Percentiles rank a stretch among this genome's conserved stretches.
These are phyloP conservation scores for Strigomonas galati DNA, from an alignment of 208 protist species.

Conservation along the genomic window DNA sequence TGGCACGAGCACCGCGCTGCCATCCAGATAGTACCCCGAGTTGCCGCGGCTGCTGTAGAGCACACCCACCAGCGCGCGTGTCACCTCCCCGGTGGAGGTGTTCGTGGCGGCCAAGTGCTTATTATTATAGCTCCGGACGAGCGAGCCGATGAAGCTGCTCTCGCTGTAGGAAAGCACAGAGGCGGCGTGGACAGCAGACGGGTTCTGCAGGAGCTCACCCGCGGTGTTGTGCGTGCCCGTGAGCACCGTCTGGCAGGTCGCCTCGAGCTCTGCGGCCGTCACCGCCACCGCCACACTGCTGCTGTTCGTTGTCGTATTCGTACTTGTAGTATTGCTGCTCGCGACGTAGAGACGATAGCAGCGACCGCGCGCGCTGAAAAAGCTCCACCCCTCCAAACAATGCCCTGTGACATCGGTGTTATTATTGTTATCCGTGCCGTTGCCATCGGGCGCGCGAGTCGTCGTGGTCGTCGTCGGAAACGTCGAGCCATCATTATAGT, in stretches of 20 bases:
- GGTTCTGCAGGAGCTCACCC: slow-evolving; percentile 19
- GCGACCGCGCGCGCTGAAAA: slow-evolving; percentile 14
- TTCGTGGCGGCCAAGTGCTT: no score
- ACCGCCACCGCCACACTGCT: slow-evolving; percentile 18
- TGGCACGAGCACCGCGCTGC: slow-evolving; percentile 22
- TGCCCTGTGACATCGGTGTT: slow-evolving; percentile 8
- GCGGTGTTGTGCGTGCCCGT: not conserved
- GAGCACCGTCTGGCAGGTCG: slow-evolving; percentile 33
- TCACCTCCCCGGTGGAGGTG: not conserved
- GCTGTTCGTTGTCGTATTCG: not conserved
- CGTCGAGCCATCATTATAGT: slow-evolving; percentile 61
- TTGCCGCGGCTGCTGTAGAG: slow-evolving; percentile 45
- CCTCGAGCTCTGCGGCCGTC: slow-evolving; percentile 39
- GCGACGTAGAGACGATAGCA: slow-evolving; percentile 37
- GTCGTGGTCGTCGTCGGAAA: slow-evolving; percentile 23
- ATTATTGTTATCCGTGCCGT: not conserved
- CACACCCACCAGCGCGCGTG: slow-evolving; percentile 41
- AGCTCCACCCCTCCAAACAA: slow-evolving; percentile 28
- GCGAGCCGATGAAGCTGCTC: slow-evolving; percentile 40
- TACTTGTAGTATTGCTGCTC: not conserved
- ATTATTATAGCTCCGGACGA: slow-evolving; percentile 26
- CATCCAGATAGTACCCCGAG: slow-evolving; percentile 46
- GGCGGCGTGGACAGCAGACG: slow-evolving; percentile 32
- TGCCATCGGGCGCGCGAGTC: slow-evolving; percentile 11
- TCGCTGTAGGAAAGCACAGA: slow-evolving; percentile 35